A percentile compares a stretch with the other conserved stretches of the same genome.
phyloP scores from a whole-genome alignment of 352 stramenopile species.

The Phytopythium kandeliae region DNA sequence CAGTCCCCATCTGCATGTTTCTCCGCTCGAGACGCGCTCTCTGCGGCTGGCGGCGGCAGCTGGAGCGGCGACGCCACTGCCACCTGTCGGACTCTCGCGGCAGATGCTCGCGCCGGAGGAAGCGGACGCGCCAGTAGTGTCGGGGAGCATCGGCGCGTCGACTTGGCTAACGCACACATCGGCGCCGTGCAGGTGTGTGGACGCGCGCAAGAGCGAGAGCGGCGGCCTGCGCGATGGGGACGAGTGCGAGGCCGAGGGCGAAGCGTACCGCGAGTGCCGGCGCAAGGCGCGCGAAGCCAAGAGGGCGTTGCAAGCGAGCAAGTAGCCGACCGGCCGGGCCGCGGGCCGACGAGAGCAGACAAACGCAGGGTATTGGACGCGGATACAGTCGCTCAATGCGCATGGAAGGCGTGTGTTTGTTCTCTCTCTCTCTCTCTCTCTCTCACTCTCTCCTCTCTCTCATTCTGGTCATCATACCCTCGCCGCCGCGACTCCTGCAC shows the following conservation, averaged over 20 bases:
- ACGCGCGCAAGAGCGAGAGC: slow-evolving; percentile 46
- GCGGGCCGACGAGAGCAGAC: neutral
- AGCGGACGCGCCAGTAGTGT: too few species aligned
- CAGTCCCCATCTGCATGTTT: slow-evolving; percentile 1
- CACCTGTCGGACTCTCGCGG: neutral
- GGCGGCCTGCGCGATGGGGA: slow-evolving; percentile 64
- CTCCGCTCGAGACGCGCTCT: slow-evolving; percentile 3
- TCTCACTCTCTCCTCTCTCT: too few species aligned
- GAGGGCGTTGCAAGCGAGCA: slow-evolving; percentile 9
- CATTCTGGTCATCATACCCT: too few species aligned
- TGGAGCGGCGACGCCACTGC: neutral
- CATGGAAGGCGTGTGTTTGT: too few species aligned
- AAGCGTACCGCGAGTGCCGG: slow-evolving; percentile 59
- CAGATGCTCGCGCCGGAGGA: neutral
- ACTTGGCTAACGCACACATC: slow-evolving; percentile 7
- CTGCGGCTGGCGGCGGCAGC: neutral
- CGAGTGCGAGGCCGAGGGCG: slow-evolving; percentile 59
- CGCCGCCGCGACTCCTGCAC: neutral
- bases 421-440: too few species aligned
- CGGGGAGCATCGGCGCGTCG: too few species aligned
- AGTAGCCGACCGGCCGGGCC: neutral
- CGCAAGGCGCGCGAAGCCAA: slow-evolving; percentile 35
- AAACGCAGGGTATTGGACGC: too few species aligned
- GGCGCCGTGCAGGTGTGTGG: slow-evolving; percentile 37
- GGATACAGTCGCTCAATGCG: neutral